phyloP scores from a whole-genome alignment of 441 rosid genomes.

The Adansonia gregorii region DNA sequence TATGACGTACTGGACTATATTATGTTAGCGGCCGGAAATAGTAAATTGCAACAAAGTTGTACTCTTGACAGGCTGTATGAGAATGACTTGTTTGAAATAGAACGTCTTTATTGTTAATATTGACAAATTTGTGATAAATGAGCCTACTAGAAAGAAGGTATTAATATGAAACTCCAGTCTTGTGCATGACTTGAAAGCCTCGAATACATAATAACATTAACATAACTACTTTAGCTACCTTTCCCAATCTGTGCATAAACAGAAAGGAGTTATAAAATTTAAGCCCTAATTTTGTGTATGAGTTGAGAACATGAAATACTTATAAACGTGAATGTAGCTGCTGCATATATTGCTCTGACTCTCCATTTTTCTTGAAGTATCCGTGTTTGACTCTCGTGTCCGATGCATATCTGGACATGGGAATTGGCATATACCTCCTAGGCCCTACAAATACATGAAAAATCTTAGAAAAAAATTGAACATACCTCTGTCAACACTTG shows the following conservation, averaged over 20 bases:
- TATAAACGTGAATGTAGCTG: neutral
- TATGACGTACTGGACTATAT: neutral
- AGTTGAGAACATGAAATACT: neutral
- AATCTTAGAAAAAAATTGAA: no score
- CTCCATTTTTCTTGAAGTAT: no score
- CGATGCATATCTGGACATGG: no score
- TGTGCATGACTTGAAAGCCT: neutral
- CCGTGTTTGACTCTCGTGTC: no score
- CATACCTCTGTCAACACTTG: no score
- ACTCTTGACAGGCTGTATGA: neutral
- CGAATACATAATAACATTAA: neutral
- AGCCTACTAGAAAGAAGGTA: neutral
- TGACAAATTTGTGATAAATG: conserved; percentile 9
- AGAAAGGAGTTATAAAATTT: neutral
- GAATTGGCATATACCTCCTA: no score
- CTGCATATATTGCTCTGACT: no score
- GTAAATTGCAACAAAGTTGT: neutral
- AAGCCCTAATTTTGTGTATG: neutral
- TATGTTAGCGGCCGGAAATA: neutral
- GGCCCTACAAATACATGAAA: no score
- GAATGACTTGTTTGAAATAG: neutral
- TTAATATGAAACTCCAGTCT: neutral
- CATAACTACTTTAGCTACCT: neutral
- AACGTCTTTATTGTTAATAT: neutral
- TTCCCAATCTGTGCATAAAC: neutral